Evolutionary conservation across 139 green algal genomes (phyloP), one percentile per base, ranked within the genome.

Genomic region (Chlamydomonas eustigma): DNA sequence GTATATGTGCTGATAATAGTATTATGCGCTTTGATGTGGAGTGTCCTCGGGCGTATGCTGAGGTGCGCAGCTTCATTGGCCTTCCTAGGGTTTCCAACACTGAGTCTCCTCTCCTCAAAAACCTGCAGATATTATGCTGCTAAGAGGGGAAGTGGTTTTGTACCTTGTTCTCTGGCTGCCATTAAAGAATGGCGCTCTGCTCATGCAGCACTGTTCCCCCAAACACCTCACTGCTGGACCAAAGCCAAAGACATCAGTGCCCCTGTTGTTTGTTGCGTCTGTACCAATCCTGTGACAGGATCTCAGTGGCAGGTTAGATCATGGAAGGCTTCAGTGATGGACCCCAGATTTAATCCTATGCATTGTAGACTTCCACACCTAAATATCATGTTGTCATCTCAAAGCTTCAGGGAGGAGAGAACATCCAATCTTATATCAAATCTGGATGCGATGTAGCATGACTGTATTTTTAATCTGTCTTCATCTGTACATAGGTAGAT

Each of bases 211-310:
- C 4, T n/a, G 33, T 72, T 33, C 28, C 65, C 65, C 4, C 65
- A 33, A 6, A 44, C 65, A 39, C 68, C 24, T 5, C 68, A 74
- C 68, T 3, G 4, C 36, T 74, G 36, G 68, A 5, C 37, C 34
- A 74, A 24, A 3, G 36, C 24, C 5, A 6, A 4, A 4, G 36
- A 33, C 8, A 3, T 4, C 68, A 64, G 3, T 32, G 68, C 68
- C 3, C 68, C 68, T 5, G 34, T 74, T 3, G 68, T 74, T 37
- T 74, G 68, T 38, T 74, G n/a, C 24, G 68, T 35, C 5, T 74
- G 68, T 38, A 64, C 6, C 35, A 18, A 74, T 24, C 68, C 68
- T 24, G 68, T 74, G 68, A 18, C 8, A 37, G 68, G 24, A 5
- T 18, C 12, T 4, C 8, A 74, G 37, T 63, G 68, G 36, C 68